phyloP scores from a whole-genome alignment of 352 stramenopile genomes.

The Globisporangium parvum region DNA sequence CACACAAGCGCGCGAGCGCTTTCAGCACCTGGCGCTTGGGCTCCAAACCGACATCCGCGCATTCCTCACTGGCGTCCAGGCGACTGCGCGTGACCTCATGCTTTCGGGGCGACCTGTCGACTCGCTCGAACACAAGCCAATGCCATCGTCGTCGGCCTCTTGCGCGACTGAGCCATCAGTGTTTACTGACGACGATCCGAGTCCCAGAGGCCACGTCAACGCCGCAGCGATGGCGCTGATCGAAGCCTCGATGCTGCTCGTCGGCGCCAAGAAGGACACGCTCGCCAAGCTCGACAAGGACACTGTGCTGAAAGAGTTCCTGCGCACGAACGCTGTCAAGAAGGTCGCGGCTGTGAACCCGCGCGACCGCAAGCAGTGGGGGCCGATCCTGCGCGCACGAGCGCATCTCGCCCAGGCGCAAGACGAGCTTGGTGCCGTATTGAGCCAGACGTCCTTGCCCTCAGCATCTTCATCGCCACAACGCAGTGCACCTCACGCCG shows the following conservation, averaged over 20 bases:
- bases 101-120: neutral
- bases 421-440: neutral
- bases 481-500: neutral
- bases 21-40: constrained; percentile 20
- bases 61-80: constrained; percentile 38
- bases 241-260: constrained; percentile 10
- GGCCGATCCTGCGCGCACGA: neutral
- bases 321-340: constrained; percentile 5
- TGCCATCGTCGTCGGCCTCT: no score
- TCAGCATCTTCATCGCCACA: neutral
- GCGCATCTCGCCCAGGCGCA: constrained; percentile 4
- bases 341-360: constrained; percentile 7
- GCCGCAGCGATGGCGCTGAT: constrained; percentile 6
- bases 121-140: neutral
- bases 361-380: constrained; percentile 12
- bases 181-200: constrained; percentile 8
- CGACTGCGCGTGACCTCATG: constrained; percentile 14
- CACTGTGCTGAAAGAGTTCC: constrained; percentile 11
- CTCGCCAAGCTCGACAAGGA: constrained; percentile 7
- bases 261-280: constrained; percentile 7
- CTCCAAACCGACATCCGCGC: constrained; percentile 43
- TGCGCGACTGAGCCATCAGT: neutral
- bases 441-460: neutral
- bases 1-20: constrained; percentile 13
- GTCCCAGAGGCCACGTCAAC: neutral